Percentiles rank a stretch among this genome's conserved stretches.
These are phyloP conservation scores for Angomonas ambiguus DNA, from an alignment of 208 protist genomes.

Conservation along the genomic window DNA sequence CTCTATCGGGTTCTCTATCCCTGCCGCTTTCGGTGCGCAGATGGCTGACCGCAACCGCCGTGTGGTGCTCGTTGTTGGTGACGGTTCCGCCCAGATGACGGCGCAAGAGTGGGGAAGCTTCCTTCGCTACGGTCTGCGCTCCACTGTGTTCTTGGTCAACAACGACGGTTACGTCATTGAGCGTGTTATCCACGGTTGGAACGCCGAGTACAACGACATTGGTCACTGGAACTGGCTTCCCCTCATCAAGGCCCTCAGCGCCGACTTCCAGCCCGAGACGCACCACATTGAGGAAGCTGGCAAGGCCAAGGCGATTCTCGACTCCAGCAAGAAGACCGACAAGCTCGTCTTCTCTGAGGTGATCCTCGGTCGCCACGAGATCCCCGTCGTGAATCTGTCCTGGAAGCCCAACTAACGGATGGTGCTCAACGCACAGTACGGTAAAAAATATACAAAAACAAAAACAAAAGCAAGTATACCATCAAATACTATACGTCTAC, in stretches of 20 bases:
- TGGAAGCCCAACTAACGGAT: conserved; percentile 4
- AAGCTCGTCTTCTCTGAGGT: conserved; percentile 19
- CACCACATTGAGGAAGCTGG: conserved; percentile 7
- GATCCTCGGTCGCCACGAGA: conserved; percentile 21
- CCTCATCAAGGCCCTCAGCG: conserved; percentile 13
- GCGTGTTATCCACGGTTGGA: conserved; percentile 21
- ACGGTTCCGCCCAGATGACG: conserved; percentile 57
- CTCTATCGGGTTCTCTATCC: conserved; percentile 52
- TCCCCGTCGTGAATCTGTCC: conserved; percentile 16
- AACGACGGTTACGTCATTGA: conserved; percentile 22
- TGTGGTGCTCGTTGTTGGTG: conserved; percentile 40
- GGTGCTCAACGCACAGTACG: neutral
- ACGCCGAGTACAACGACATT: conserved; percentile 23
- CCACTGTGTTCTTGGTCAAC: conserved; percentile 20
- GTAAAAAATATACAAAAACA: neutral
- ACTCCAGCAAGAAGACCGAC: conserved; percentile 11
- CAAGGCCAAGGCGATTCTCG: conserved; percentile 6
- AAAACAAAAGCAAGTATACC: neutral
- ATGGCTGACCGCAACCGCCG: conserved; percentile 36
- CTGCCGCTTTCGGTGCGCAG: conserved; percentile 43
- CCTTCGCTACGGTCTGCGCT: conserved; percentile 13
- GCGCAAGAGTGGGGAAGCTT: conserved; percentile 30
- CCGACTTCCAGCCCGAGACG: conserved; percentile 2
- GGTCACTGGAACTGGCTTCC: conserved; percentile 18
- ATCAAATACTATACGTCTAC: too few relatives aligned